These are phyloP conservation scores for Fraxinus sp. DNA, from an alignment of 305 asterid genomes.

Conservation along the genomic window DNA sequence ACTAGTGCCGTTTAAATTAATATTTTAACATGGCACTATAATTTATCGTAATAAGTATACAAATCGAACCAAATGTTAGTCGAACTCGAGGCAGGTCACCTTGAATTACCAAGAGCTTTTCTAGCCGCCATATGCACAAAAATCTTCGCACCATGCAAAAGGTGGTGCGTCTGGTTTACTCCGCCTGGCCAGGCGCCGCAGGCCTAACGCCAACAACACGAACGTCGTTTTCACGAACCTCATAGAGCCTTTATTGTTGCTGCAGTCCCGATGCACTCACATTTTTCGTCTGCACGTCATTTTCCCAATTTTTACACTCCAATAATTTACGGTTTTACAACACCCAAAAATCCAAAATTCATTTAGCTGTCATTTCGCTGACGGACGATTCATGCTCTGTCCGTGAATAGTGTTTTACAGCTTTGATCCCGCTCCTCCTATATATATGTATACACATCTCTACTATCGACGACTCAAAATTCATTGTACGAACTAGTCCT, in stretches of 20 bases:
- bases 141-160: not conserved
- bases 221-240: not conserved
- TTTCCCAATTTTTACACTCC: not conserved
- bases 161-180: not conserved
- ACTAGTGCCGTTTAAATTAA: no score
- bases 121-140: not conserved
- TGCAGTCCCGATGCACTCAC: not conserved
- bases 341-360: not conserved
- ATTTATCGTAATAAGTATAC: no score
- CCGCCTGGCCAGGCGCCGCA: not conserved
- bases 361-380: not conserved
- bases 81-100: no score
- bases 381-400: not conserved
- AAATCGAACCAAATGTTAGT: no score
- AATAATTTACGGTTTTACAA: not conserved
- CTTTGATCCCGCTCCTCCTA: not conserved
- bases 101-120: not conserved
- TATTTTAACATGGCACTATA: no score
- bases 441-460: no score
- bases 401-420: not conserved
- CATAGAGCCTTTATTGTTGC: not conserved
- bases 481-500: no score
- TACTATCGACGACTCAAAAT: no score
- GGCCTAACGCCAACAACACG: not conserved
- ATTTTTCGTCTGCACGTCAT: not conserved